Base-by-base conservation (phyloP, 495 filamentous ascomycete species). In the Lasiosphaeriaceae sp. region DNA sequence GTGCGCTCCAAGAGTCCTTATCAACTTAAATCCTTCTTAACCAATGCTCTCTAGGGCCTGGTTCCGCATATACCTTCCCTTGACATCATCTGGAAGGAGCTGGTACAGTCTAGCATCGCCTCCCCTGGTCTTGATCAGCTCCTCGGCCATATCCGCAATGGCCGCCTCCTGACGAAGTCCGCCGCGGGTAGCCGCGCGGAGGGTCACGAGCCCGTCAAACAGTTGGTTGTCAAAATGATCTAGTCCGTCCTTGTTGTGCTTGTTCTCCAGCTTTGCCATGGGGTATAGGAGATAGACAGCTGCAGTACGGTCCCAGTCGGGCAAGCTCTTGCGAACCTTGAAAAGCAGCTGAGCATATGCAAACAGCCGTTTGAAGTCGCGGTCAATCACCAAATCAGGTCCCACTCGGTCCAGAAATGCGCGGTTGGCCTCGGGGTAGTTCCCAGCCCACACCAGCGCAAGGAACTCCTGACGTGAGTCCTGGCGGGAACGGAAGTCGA, bases 251-350 rank as follows among this genome's bases (percentile, higher is more conserved):
- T 73, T 59, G 45, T 54, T 57, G 29, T 70, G 60, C 46, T 66
- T 64, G 41, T 66, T 54, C 51, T 76, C 70, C 39, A 75, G 66
- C 49, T 80, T 56, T 21, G 94, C 73, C 31, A 83, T 78, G 20
- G 95, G 76, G 71, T 87, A 97, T 54, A 93, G 87, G 47, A 86
- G 81, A 61, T 96, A 97, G 17, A 97, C 82, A 50, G 85, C 81
- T 11, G 90, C 93, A 14, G 90, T 92, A 20, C 79, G 70, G 23
- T 85, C 79, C 94, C 94, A 97, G 43, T 76, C 74, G 8, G 67
- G 23, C 68, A 52, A 61, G 57, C 35, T 66, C 47, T 51, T 47
- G 20, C 83, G 77, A 52, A 97, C 96, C 50, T 82, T 80, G 74
- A 14, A 97, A 70, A 55, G 90, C 69, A 59, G 76, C 76, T 52